Evolutionary conservation across 768 basidiomycete genomes (phyloP).

Genomic region (Trichaptum fuscoviolaceum): DNA sequence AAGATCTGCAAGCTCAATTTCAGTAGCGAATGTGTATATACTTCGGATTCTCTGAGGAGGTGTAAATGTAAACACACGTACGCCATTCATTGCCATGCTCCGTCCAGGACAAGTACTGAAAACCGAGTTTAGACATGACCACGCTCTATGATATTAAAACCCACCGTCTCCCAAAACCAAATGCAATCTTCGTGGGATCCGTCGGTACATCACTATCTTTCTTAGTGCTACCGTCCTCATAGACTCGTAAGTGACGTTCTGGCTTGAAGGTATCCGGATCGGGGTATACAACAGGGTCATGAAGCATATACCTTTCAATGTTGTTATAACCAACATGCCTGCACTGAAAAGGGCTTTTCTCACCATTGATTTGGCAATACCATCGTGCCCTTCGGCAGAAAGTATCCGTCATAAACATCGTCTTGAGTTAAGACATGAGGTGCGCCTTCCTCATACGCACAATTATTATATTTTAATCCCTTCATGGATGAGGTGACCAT

Average conservation of each 20-base stretch:
- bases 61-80: not conserved
- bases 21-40: not conserved
- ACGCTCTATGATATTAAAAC: not conserved
- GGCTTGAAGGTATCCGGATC: slow-evolving; percentile 55
- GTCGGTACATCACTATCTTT: not conserved
- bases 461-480: slow-evolving; percentile 35
- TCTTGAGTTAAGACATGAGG: slow-evolving; percentile 56
- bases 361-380: slow-evolving; percentile 35
- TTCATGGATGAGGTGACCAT: slow-evolving; percentile 25
- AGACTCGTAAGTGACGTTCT: slow-evolving; percentile 46
- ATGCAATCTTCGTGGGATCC: slow-evolving; percentile 6
- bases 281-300: slow-evolving; percentile 35
- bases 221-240: slow-evolving; percentile 16
- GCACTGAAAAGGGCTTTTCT: not conserved
- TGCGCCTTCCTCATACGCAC: slow-evolving; percentile 9
- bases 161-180: slow-evolving; percentile 7
- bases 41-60: not conserved
- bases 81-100: not conserved
- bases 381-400: slow-evolving; percentile 46
- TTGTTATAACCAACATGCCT: slow-evolving; percentile 10
- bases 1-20: slow-evolving; percentile 3
- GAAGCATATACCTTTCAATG: slow-evolving; percentile 25
- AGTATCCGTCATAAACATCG: slow-evolving; percentile 56
- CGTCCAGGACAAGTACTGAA: not conserved
- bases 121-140: not conserved